phyloP scores from a whole-genome alignment of 345 rosid genomes.

The Lepidium africanum region DNA sequence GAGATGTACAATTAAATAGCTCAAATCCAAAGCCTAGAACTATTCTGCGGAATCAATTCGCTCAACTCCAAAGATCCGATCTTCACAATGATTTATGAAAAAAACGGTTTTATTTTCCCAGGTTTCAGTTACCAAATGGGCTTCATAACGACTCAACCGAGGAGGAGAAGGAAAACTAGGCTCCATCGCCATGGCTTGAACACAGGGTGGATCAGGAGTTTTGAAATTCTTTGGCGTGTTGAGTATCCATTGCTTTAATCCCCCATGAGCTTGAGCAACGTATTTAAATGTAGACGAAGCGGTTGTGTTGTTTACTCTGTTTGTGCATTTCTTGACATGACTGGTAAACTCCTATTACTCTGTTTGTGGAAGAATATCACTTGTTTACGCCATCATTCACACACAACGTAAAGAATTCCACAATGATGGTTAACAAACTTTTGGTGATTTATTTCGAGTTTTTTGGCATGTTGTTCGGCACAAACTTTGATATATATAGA shows the following conservation, averaged over 20 bases:
- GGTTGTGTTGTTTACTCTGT: too few relatives aligned
- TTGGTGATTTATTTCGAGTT: neutral
- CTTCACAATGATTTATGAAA: too few relatives aligned
- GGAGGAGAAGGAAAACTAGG: constrained; percentile 35
- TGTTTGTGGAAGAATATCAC: neutral
- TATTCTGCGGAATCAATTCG: too few relatives aligned
- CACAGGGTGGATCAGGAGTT: constrained; percentile 17
- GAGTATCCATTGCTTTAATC: too few relatives aligned
- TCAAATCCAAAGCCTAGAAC: too few relatives aligned
- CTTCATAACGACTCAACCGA: constrained; percentile 1
- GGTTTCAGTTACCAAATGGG: neutral
- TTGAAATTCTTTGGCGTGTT: too few relatives aligned
- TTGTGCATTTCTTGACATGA: constrained; percentile 11
- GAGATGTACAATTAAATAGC: too few relatives aligned
- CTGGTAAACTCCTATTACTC: constrained; percentile 19
- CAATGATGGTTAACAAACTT: neutral
- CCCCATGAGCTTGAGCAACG: too few relatives aligned
- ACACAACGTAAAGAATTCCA: neutral
- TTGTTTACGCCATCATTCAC: too few relatives aligned
- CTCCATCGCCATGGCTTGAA: constrained; percentile 24
- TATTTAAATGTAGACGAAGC: too few relatives aligned
- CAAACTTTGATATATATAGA: neutral
- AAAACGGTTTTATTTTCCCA: too few relatives aligned
- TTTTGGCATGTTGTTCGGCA: neutral
- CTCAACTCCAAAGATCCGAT: too few relatives aligned